Base-by-base conservation (phyloP, 2,329 filamentous ascomycete genomes). In the Pseudocercospora fuligena region DNA sequence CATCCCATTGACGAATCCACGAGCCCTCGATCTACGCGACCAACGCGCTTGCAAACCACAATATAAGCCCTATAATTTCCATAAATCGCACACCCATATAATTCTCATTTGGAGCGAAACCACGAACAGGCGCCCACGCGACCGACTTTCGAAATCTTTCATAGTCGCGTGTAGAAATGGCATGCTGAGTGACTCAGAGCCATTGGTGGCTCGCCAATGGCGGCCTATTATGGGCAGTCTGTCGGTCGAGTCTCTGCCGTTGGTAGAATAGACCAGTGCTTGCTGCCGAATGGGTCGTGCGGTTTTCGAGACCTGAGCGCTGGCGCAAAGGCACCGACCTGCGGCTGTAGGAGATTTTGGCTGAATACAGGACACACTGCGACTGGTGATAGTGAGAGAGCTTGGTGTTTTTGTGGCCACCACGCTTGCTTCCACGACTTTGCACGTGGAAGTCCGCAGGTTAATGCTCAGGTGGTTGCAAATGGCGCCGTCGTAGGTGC, bases 291-390 rank as follows among this genome's bases (percentile, higher is more conserved):
- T 69, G 85, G 85, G 56, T 77, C 80, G 36, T 87, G 85, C 79
- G 84, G 84, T 73, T 85, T 80, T 75, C 82, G 82, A 71, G 82
- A 86, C 68, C 73, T 83, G 66, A 80, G 75, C 57, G 69, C 74
- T 46, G 82, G 83, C 47, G 73, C 75, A n/a, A 75, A 74, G 67
- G 80, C 81, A 14, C 79, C 80, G 36, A 76, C 71, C 31, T 87
- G 85, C 76, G 84, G 84, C 53, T 87, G 85, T 75, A 79, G 80
- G 65, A 81, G 84, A 61, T 87, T 87, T 72, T 87, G 84, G 82
- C 73, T 75, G 67, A 74, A 77, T 64, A 67, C 63, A 12, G 65
- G 60, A 12, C 64, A 59, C 27, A 69, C 51, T 25, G 63, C 74
- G 54, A 67, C 75, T 61, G 73, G 72, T 27, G 59, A 62, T 12